Base-by-base conservation (phyloP, 352 stramenopile species). In the Thraustochytrium sp. region DNA sequence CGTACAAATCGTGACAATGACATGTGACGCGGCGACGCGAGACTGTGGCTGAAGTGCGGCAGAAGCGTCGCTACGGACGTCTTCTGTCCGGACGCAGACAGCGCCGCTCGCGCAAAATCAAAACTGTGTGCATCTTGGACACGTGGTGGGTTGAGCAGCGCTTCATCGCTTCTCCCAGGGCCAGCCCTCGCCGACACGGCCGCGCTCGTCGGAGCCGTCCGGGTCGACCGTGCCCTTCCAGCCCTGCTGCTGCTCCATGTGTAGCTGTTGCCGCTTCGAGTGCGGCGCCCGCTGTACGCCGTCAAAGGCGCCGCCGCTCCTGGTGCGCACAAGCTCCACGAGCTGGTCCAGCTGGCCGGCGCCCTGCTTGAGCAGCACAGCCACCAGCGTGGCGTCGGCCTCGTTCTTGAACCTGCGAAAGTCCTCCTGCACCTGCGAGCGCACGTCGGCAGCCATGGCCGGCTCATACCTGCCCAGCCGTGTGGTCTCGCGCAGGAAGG, bases 151-250 rank as follows among this genome's bases (percentile, higher is more conserved):
- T 31, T 18, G 18, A 65, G 55, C 34, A 34, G 55, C 26, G 55
- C 13, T 34, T 59, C 51, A 59, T 31, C 8, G 21, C 31, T 64
- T 64, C 8, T 49, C 46, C 68, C 68, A 80, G 23, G 68, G 68
- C 68, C 68, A 80, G 31, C 46, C 68, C 49, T 61, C 53, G 26
- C 68, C 68, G 4, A 80, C 68, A 21, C 68, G 68, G 42, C 68
- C 68, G 37, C 68, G 48, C 68, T 80, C 68, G 49, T 80, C 68
- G n/a, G 68, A 61, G n/a, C 68, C 68, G 31, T 80, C 68, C 18
- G 48, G 34, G 53, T 80, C 46, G 4, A 51, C 42, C 16, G 48
- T 80, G 49, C 68, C 68, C 38, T 80, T 80, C 68, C 68, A 80
- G 11, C 34, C 31, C n/a, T 42, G n/a, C n/a, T n/a, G n/a, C 49